Percentiles rank a stretch among this genome's conserved stretches.
Conservation (phyloP, 495 filamentous ascomycete genomes). For the Aspergillus affinis region DNA sequence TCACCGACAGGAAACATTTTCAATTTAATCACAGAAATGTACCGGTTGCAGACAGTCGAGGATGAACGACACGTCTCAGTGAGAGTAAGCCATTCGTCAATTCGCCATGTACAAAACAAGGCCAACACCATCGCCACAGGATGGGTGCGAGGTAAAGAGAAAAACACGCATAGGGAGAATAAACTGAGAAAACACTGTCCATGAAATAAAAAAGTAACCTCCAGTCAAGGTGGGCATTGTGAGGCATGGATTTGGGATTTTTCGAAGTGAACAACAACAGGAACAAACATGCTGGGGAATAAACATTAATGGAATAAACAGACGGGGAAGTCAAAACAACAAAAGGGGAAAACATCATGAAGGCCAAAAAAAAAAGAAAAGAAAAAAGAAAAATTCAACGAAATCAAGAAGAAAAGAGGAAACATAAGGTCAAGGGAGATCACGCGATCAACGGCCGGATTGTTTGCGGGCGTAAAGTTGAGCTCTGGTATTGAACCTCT, state of each 20-base stretch:
- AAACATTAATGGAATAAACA: no score
- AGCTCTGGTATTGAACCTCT: neutral
- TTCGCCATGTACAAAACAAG: neutral
- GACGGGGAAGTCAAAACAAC: no score
- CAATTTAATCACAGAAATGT: neutral
- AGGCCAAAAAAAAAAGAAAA: no score
- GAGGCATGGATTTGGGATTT: neutral
- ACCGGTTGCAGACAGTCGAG: neutral
- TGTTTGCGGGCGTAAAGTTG: neutral
- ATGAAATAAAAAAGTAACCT: no score
- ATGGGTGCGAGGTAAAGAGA: neutral
- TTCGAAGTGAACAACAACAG: neutral
- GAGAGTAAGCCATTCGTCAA: neutral
- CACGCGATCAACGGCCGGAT: neutral
- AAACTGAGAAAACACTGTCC: no score
- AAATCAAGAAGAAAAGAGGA: no score
- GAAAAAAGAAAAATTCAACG: no score
- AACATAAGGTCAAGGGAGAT: no score
- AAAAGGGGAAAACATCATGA: no score
- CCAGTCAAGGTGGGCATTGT: neutral
- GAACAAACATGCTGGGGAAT: no score
- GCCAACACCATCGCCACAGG: neutral
- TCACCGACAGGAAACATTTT: neutral
- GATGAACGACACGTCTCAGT: neutral
- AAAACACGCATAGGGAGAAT: no score